Conservation (phyloP, 2,329 filamentous ascomycete species). For the Escovopsis sp. region DNA sequence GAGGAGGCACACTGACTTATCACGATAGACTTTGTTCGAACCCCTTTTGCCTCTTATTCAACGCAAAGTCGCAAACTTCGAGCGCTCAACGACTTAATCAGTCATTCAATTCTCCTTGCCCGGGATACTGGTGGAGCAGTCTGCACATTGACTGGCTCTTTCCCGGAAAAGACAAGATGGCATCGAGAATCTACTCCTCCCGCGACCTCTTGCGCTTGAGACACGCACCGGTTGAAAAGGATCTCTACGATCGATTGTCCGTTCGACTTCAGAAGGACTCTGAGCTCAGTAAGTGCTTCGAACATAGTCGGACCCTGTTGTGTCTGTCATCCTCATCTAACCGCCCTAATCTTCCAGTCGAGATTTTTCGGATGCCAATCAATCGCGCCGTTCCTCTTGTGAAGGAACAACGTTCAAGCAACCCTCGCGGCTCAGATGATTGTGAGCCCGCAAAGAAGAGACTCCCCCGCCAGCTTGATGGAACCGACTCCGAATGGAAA, state of each 20-base stretch:
- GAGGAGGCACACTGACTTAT: slow-evolving; percentile 18
- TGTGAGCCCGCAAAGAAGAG: slow-evolving; percentile 5
- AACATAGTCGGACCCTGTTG: slow-evolving; percentile 3
- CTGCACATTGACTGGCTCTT: slow-evolving; percentile 27
- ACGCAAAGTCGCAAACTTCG: slow-evolving; percentile 8
- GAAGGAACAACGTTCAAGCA: slow-evolving; percentile 14
- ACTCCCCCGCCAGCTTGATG: slow-evolving; percentile 20
- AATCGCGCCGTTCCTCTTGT: slow-evolving; percentile 16
- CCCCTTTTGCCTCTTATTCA: slow-evolving; percentile 22
- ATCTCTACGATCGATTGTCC: slow-evolving; percentile 15
- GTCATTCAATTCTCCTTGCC: slow-evolving; percentile 25
- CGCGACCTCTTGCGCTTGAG: slow-evolving; percentile 28
- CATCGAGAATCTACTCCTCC: slow-evolving; percentile 26
- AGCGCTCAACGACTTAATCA: slow-evolving; percentile 8
- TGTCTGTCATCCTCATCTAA: neutral
- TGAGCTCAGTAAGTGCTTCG: slow-evolving; percentile 24
- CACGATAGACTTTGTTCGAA: slow-evolving; percentile 12
- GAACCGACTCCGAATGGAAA: slow-evolving; percentile 27
- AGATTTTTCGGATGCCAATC: slow-evolving; percentile 17
- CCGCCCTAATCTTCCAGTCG: slow-evolving; percentile 9
- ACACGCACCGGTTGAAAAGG: slow-evolving; percentile 12
- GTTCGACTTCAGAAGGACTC: slow-evolving; percentile 23
- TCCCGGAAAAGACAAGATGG: slow-evolving; percentile 26
- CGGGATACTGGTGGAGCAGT: slow-evolving; percentile 18
- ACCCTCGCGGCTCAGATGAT: slow-evolving; percentile 5